These are phyloP conservation scores for Mycena chlorophos DNA, from an alignment of 768 basidiomycete species.

Conservation along the genomic window DNA sequence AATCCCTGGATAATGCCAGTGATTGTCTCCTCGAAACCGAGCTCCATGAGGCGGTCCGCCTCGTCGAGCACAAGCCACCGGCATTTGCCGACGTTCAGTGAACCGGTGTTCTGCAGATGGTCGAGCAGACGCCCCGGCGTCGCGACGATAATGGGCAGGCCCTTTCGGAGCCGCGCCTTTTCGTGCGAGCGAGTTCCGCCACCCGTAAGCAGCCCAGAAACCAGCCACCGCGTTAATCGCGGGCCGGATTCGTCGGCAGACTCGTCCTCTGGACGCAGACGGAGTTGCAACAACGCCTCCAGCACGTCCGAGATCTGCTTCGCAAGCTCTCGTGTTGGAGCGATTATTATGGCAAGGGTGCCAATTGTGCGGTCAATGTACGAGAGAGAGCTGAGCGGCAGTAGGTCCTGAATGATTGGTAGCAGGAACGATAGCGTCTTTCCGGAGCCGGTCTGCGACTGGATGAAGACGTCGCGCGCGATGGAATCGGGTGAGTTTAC, in stretches of 20 bases:
- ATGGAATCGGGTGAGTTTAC: constrained; percentile 38
- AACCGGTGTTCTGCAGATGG: constrained; percentile 92
- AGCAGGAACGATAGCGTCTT: constrained; percentile 93
- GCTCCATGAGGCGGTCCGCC: constrained; percentile 95
- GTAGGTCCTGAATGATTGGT: constrained; percentile 91
- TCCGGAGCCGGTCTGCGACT: constrained; percentile 96
- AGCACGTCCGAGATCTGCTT: constrained; percentile 97
- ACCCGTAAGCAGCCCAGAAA: constrained; percentile 89
- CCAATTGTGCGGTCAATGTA: constrained; percentile 95
- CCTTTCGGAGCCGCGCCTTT: constrained; percentile 92
- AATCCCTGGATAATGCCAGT: constrained; percentile 84
- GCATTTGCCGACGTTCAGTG: constrained; percentile 90
- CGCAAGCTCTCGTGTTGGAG: constrained; percentile 93
- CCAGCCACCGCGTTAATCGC: constrained; percentile 84
- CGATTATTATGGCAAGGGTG: constrained; percentile 91
- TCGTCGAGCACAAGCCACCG: constrained; percentile 97
- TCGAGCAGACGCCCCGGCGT: constrained; percentile 95
- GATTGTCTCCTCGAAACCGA: constrained; percentile 96
- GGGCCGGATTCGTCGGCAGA: constrained; percentile 46
- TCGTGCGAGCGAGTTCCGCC: constrained; percentile 95
- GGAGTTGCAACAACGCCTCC: constrained; percentile 75
- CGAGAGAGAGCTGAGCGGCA: constrained; percentile 84
- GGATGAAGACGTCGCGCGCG: constrained; percentile 83
- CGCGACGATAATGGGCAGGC: constrained; percentile 90
- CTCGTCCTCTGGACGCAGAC: constrained; percentile 61